phyloP scores from a whole-genome alignment of 1,139 yeast genomes.

The Sugiyamaella grinbergsii region DNA sequence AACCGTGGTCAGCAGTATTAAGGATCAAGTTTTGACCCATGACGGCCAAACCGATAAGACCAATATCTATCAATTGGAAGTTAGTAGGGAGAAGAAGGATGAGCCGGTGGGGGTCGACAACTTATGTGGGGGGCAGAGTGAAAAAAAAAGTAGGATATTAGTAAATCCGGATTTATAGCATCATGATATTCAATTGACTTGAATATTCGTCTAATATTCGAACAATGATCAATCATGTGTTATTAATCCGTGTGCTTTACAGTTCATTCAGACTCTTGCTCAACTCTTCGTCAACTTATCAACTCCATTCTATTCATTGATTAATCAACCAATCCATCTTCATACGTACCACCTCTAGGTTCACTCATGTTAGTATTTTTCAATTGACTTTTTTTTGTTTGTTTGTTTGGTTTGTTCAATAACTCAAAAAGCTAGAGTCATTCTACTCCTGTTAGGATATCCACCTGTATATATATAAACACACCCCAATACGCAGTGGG shows the following conservation, averaged over 20 bases:
- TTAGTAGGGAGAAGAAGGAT: constrained; percentile 5
- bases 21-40: constrained; percentile 99
- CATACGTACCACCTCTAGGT: constrained; percentile 27
- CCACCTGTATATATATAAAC: constrained; percentile 9
- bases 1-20: constrained; percentile 97
- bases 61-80: constrained; percentile 70
- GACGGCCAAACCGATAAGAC: constrained; percentile 99
- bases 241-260: too few species aligned
- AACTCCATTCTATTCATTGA: neutral
- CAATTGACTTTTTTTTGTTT: constrained; percentile 5
- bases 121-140: neutral
- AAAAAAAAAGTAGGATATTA: neutral
- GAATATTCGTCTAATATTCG: too few species aligned
- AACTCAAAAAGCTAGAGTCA: constrained; percentile 1
- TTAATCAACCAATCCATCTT: neutral
- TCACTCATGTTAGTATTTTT: constrained; percentile 23
- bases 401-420: neutral
- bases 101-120: constrained; percentile 3
- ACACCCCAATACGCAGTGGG: too few species aligned
- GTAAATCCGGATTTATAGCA: too few species aligned
- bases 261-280: too few species aligned
- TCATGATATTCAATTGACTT: too few species aligned
- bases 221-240: too few species aligned
- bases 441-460: neutral
- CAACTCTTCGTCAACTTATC: too few species aligned